Evolutionary conservation across 495 filamentous ascomycete species (phyloP).

Genomic region (Xylaria palmicola): DNA sequence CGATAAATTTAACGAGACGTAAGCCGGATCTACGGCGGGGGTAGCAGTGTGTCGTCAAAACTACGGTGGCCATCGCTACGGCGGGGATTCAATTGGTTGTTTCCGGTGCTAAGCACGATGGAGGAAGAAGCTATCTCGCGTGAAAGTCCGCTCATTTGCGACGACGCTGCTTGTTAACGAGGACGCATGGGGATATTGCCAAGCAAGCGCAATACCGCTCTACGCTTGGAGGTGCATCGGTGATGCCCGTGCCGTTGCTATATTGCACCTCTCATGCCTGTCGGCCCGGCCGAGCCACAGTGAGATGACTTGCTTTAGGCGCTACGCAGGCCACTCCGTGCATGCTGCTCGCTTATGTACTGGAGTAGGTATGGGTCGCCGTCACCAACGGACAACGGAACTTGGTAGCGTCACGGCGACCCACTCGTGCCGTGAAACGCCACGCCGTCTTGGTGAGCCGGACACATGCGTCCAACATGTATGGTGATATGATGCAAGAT

Average conservation of each 20-base stretch:
- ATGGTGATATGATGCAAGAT: background rate
- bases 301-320: background rate
- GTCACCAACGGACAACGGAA: background rate
- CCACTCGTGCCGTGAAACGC: constrained; percentile 7
- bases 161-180: background rate
- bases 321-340: background rate
- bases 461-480: background rate
- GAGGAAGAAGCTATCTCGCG: background rate
- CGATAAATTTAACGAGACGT: constrained; percentile 46
- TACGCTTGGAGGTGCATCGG: too few relatives aligned
- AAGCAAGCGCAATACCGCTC: background rate
- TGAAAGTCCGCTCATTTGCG: background rate
- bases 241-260: background rate
- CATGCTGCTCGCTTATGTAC: background rate
- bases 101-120: background rate
- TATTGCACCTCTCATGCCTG: background rate
- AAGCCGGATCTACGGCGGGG: constrained; percentile 1
- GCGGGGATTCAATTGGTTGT: constrained; percentile 17
- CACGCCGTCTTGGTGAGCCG: constrained; percentile 1
- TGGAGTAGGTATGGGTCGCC: background rate
- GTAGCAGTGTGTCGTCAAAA: background rate
- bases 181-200: background rate
- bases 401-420: constrained; percentile 7
- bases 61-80: constrained; percentile 20
- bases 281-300: background rate